phyloP scores from a whole-genome alignment of 345 rosid genomes.

The Stellera chamaejasme region DNA sequence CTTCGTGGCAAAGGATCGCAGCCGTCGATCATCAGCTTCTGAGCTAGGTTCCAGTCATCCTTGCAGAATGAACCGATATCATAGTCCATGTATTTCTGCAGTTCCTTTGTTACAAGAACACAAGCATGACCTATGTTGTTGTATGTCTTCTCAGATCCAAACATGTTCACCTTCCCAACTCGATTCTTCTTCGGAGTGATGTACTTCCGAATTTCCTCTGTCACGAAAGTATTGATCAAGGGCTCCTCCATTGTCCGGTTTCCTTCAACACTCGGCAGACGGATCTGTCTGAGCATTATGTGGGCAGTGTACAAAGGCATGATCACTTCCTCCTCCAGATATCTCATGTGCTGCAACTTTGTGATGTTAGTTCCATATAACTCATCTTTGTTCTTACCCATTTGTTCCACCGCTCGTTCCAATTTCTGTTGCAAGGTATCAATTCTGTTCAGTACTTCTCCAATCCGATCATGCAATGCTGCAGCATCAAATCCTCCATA shows the following conservation, averaged over 20 bases:
- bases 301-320: conserved; percentile 59
- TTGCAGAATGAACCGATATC: conserved; percentile 79
- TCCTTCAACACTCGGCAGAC: conserved; percentile 46
- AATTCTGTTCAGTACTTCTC: conserved; percentile 43
- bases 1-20: conserved; percentile 87
- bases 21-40: conserved; percentile 60
- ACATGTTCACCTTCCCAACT: conserved; percentile 52
- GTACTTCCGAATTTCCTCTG: conserved; percentile 73
- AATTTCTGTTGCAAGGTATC: conserved; percentile 59
- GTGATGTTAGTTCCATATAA: conserved; percentile 25
- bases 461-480: conserved; percentile 37
- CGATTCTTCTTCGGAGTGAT: conserved; percentile 60
- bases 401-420: conserved; percentile 43
- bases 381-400: conserved; percentile 45
- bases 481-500: conserved; percentile 38
- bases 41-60: conserved; percentile 79
- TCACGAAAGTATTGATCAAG: conserved; percentile 54
- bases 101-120: conserved; percentile 53
- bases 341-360: conserved; percentile 42
- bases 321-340: conserved; percentile 65
- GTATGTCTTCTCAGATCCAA: conserved; percentile 57
- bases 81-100: conserved; percentile 82
- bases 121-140: conserved; percentile 82
- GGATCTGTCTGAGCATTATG: conserved; percentile 57
- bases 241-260: conserved; percentile 44